Conservation (phyloP, 1,284 basidiomycete genomes). For the Ustilago trichophora region DNA sequence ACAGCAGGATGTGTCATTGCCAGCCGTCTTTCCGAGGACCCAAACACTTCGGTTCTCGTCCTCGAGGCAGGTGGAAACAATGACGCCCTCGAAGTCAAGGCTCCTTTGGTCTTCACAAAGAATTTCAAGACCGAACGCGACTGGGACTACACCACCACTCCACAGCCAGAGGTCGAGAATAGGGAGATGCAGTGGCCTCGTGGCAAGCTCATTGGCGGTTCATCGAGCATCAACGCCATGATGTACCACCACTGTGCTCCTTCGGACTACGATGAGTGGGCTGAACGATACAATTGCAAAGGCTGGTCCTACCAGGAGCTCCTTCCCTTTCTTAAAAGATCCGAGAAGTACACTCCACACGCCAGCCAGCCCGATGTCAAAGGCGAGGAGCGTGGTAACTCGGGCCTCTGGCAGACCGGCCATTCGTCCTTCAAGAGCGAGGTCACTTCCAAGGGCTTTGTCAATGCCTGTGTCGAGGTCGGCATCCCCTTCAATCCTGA, state of each 20-base stretch:
- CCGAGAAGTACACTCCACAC: slow-evolving; percentile 50
- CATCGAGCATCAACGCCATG: slow-evolving; percentile 68
- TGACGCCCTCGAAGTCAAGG: slow-evolving; percentile 45
- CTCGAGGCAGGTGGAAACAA: slow-evolving; percentile 55
- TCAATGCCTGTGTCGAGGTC: slow-evolving; percentile 42
- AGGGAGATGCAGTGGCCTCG: slow-evolving; percentile 50
- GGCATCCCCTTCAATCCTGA: slow-evolving; percentile 51
- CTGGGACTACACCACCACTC: slow-evolving; percentile 56
- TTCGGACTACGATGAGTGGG: slow-evolving; percentile 55
- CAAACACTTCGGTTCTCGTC: slow-evolving; percentile 48
- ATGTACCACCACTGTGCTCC: slow-evolving; percentile 57
- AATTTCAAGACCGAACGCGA: slow-evolving; percentile 52
- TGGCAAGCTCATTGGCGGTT: slow-evolving; percentile 65
- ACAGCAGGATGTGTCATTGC: slow-evolving; percentile 58
- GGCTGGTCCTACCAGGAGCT: slow-evolving; percentile 53
- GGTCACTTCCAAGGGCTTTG: slow-evolving; percentile 46
- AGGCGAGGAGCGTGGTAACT: slow-evolving; percentile 35
- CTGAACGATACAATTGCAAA: slow-evolving; percentile 43
- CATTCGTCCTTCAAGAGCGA: slow-evolving; percentile 48
- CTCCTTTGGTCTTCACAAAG: slow-evolving; percentile 49
- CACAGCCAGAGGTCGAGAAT: slow-evolving; percentile 35
- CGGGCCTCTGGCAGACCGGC: slow-evolving; percentile 52
- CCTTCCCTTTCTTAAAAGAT: slow-evolving; percentile 29
- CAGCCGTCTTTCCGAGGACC: slow-evolving; percentile 49
- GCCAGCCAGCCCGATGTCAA: slow-evolving; percentile 45